Evolutionary conservation across 768 basidiomycete species (phyloP).

Genomic region (Termitomyces sp.): DNA sequence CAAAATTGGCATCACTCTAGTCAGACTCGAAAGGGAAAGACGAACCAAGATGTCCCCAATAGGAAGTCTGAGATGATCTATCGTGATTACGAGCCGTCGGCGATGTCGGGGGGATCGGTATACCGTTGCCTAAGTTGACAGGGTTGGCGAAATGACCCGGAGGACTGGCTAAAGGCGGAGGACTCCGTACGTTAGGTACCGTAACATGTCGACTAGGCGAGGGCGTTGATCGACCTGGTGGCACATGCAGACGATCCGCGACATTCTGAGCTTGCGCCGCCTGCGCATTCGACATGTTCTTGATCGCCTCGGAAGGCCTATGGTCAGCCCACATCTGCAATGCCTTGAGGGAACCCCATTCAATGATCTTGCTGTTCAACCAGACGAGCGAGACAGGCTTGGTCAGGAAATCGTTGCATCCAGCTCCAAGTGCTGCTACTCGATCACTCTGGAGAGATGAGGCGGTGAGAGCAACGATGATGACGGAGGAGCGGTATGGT

Average conservation of each 20-base stretch:
- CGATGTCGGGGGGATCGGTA: neutral
- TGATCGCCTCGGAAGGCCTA: constrained; percentile 46
- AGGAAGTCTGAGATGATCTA: neutral
- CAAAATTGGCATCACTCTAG: neutral
- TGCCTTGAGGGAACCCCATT: constrained; percentile 98
- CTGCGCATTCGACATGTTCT: constrained; percentile 31
- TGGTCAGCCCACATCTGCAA: constrained; percentile 89
- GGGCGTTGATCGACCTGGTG: constrained; percentile 26
- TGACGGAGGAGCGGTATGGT: constrained; percentile 88
- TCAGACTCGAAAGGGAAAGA: neutral
- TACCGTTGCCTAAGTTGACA: neutral
- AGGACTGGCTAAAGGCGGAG: neutral
- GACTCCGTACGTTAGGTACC: neutral
- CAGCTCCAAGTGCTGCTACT: constrained; percentile 94
- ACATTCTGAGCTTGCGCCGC: constrained; percentile 35
- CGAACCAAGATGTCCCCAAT: constrained; percentile 5
- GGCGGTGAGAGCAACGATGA: constrained; percentile 98
- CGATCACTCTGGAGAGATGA: constrained; percentile 94
- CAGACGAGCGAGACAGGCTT: constrained; percentile 94
- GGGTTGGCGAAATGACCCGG: neutral
- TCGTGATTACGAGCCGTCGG: neutral
- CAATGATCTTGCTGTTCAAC: constrained; percentile 97
- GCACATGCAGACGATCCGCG: constrained; percentile 42
- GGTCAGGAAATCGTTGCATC: constrained; percentile 97
- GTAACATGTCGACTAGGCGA: constrained; percentile 18